phyloP scores from a whole-genome alignment of 2,329 filamentous ascomycete species.

The Aspergillus tubingensis region DNA sequence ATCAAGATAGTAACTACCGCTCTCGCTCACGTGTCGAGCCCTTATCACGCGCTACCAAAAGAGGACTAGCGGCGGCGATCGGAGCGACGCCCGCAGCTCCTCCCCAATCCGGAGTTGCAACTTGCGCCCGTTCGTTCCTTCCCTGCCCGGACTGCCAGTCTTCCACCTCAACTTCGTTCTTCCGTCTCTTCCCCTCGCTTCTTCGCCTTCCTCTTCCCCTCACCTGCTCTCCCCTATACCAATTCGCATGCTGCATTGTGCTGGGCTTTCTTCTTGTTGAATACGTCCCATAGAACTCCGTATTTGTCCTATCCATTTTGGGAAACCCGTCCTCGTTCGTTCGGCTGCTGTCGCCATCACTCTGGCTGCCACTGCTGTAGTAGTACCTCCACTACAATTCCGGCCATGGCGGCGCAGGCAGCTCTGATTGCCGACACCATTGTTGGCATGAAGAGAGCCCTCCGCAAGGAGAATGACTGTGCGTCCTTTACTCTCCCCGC shows the following conservation, averaged over 20 bases:
- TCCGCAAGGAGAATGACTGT: slow-evolving; percentile 52
- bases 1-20: background rate
- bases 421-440: slow-evolving; percentile 56
- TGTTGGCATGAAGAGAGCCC: slow-evolving; percentile 55
- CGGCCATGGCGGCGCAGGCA: slow-evolving; percentile 47
- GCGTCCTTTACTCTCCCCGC: slow-evolving; percentile 15
- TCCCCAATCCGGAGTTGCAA: slow-evolving; percentile 23
- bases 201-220: background rate
- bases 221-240: background rate
- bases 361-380: slow-evolving; percentile 1
- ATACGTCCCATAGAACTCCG: background rate
- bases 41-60: slow-evolving; percentile 25
- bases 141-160: background rate
- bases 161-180: background rate
- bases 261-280: background rate
- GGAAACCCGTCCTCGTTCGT: background rate
- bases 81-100: slow-evolving; percentile 21
- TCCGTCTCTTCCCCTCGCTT: background rate
- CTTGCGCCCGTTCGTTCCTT: slow-evolving; percentile 9
- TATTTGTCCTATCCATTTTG: background rate
- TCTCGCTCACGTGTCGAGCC: slow-evolving; percentile 25
- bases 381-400: slow-evolving; percentile 9
- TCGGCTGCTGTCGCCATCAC: slow-evolving; percentile 6
- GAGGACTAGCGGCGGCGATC: slow-evolving; percentile 25
- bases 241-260: background rate